Evolutionary conservation across 2,329 filamentous ascomycete species (phyloP).

Genomic region (Stagonosporopsis vannaccii): DNA sequence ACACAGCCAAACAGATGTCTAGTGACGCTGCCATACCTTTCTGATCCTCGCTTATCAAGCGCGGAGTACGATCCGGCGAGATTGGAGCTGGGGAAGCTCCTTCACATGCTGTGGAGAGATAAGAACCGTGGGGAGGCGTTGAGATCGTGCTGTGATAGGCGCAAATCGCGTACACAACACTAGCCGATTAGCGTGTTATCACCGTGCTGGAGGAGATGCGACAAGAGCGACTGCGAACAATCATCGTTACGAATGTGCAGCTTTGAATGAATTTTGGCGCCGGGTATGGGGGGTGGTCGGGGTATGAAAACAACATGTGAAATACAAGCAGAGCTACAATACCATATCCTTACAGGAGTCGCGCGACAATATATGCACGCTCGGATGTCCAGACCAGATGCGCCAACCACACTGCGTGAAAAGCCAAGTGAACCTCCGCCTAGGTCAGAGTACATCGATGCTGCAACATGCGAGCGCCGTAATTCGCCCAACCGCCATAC

Average conservation of each 20-base stretch:
- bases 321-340: slow-evolving; percentile 10
- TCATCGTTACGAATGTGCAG: not conserved
- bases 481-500: not conserved
- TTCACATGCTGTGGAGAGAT: slow-evolving; percentile 26
- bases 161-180: slow-evolving; percentile 10
- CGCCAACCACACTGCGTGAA: not conserved
- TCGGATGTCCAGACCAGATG: slow-evolving; percentile 29
- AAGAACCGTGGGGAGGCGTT: slow-evolving; percentile 17
- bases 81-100: slow-evolving; percentile 17
- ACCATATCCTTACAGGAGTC: slow-evolving; percentile 12
- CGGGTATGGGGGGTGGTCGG: too few species aligned
- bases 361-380: not conserved
- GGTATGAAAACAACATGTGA: not conserved
- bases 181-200: slow-evolving; percentile 19
- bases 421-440: slow-evolving; percentile 6
- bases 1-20: slow-evolving; percentile 4
- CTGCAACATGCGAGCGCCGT: slow-evolving; percentile 9
- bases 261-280: not conserved
- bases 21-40: slow-evolving; percentile 10
- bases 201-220: not conserved
- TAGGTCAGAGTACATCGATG: slow-evolving; percentile 13
- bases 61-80: not conserved
- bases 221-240: not conserved
- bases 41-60: slow-evolving; percentile 6
- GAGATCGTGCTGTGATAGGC: slow-evolving; percentile 12